phyloP scores from a whole-genome alignment of 306 rosid genomes.

The Amphicarpaea edgeworthii region DNA sequence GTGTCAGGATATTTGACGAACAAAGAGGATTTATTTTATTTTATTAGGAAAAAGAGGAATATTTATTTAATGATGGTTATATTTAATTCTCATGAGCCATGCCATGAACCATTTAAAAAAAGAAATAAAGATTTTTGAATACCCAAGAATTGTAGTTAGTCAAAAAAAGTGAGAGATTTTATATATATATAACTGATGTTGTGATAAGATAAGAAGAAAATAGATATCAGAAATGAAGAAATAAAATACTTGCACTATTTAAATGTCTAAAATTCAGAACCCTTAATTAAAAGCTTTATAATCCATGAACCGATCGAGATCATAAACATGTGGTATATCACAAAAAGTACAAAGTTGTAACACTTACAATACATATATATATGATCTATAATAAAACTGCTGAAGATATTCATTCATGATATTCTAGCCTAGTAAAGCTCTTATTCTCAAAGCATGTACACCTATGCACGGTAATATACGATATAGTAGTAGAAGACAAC shows the following conservation, averaged over 20 bases:
- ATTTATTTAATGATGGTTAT: not conserved
- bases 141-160: too few relatives aligned
- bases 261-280: too few relatives aligned
- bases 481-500: not conserved
- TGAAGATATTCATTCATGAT: not conserved
- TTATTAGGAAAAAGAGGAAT: too few relatives aligned
- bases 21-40: not conserved
- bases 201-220: too few relatives aligned
- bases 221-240: too few relatives aligned
- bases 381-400: not conserved
- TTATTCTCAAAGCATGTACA: conserved; percentile 5
- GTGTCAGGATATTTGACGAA: not conserved
- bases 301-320: not conserved
- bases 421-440: not conserved
- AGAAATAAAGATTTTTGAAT: too few relatives aligned
- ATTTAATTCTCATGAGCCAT: not conserved
- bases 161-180: too few relatives aligned
- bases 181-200: too few relatives aligned
- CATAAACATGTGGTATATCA: not conserved
- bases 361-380: not conserved
- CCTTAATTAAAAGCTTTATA: too few relatives aligned
- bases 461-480: not conserved
- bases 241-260: too few relatives aligned
- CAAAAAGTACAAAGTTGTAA: not conserved
- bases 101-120: not conserved